Conservation (phyloP, 805 yeast species). For the Monosporozyma yasuniensis region DNA sequence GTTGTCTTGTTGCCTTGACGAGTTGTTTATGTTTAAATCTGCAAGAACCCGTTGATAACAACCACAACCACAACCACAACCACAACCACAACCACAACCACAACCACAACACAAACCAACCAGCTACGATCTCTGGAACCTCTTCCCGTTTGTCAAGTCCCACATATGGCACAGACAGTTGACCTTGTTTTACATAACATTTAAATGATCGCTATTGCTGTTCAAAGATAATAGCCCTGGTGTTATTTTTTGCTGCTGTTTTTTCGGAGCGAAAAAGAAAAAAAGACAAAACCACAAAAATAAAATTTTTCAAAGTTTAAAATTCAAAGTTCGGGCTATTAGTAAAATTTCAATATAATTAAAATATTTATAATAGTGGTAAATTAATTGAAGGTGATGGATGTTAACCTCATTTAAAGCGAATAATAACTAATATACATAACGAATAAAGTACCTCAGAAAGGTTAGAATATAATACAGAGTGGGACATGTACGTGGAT, state of each 20-base stretch:
- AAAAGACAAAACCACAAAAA: background rate
- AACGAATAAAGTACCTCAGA: background rate
- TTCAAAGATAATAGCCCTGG: too few species aligned
- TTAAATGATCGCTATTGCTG: too few species aligned
- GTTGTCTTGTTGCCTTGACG: slow-evolving; percentile 1
- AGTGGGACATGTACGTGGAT: slow-evolving; percentile 16
- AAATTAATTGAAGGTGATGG: background rate
- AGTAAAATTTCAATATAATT: background rate
- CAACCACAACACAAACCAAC: too few species aligned
- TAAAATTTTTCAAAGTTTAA: background rate
- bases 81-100: too few species aligned
- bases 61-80: background rate
- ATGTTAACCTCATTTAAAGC: background rate
- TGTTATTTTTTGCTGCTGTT: background rate
- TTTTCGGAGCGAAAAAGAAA: background rate
- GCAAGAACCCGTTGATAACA: background rate
- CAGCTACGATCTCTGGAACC: too few species aligned
- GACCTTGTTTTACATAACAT: too few species aligned
- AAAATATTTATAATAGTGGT: background rate
- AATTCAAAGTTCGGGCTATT: background rate
- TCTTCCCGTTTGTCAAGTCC: too few species aligned
- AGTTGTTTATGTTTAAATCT: background rate
- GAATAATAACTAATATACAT: background rate
- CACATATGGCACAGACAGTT: too few species aligned
- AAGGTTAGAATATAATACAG: too few species aligned